Conservation (phyloP, 2,329 filamentous ascomycete species). For the Fusarium tricinctum region DNA sequence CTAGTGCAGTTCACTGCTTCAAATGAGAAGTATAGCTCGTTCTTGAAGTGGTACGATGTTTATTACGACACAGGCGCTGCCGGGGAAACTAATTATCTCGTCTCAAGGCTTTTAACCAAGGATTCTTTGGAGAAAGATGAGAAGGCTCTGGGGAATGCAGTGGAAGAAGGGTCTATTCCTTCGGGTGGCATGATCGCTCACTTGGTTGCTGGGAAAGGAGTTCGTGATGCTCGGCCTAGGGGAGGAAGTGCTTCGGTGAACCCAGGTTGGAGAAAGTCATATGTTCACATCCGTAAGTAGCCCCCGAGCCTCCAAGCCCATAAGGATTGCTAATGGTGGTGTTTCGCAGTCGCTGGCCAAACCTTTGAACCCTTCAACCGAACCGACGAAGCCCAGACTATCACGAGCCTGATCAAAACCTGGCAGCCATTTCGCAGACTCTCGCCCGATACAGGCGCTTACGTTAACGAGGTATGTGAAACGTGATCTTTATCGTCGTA, state of each 20-base stretch:
- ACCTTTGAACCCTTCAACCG: conserved; percentile 53
- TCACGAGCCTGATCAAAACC: conserved; percentile 44
- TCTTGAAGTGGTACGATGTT: conserved; percentile 56
- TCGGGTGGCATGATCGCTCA: conserved; percentile 52
- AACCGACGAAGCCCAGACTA: conserved; percentile 48
- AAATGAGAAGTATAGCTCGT: conserved; percentile 51
- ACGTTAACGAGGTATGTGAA: conserved; percentile 61
- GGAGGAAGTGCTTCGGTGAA: conserved; percentile 63
- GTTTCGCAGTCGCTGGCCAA: conserved; percentile 45
- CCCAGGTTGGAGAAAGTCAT: conserved; percentile 65
- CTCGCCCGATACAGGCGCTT: conserved; percentile 59
- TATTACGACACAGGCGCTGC: conserved; percentile 55
- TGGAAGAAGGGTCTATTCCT: conserved; percentile 54
- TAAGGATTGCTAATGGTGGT: fast-evolving
- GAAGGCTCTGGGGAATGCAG: conserved; percentile 52
- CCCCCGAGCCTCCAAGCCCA: conserved; percentile 35
- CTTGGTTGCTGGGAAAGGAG: conserved; percentile 61
- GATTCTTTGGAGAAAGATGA: conserved; percentile 51
- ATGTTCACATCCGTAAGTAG: conserved; percentile 58
- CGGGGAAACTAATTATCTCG: conserved; percentile 55
- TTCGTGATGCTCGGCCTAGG: conserved; percentile 59
- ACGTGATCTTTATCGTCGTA: fast-evolving
- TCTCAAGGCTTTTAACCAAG: conserved; percentile 61
- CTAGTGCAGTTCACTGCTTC: conserved; percentile 39
- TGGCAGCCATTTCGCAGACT: conserved; percentile 58